Conservation (phyloP, 441 rosid genomes). For the Erysimum cheiri region DNA sequence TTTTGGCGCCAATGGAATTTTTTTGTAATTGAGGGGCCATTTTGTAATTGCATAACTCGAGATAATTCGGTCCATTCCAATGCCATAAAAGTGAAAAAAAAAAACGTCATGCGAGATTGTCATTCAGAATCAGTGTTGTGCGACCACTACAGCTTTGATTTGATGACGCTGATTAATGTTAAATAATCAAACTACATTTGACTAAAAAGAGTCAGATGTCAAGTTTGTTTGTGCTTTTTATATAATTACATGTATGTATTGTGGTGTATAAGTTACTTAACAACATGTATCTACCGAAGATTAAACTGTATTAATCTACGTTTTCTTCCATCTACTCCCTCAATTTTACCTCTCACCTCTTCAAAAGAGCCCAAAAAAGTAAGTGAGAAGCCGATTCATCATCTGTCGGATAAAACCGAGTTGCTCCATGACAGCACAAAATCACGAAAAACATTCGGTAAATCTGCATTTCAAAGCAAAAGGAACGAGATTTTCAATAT, state of each 20-base stretch:
- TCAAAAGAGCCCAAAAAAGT: conserved; percentile 17
- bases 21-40: neutral
- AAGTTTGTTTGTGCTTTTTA: conserved; percentile 22
- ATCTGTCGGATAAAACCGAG: conserved; percentile 70
- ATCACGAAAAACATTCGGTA: conserved; percentile 76
- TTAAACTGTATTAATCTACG: conserved; percentile 40
- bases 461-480: conserved; percentile 52
- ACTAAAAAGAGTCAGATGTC: conserved; percentile 20
- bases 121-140: conserved; percentile 2
- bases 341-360: conserved; percentile 25
- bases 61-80: neutral
- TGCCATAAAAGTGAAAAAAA: neutral
- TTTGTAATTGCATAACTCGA: neutral
- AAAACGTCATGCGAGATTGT: neutral
- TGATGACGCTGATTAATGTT: conserved; percentile 21
- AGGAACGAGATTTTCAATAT: conserved; percentile 5
- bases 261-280: conserved; percentile 27
- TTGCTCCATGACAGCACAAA: conserved; percentile 81
- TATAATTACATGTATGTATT: conserved; percentile 39
- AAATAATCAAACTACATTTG: conserved; percentile 29
- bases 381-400: conserved; percentile 27
- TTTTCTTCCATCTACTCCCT: conserved; percentile 29
- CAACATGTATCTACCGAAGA: conserved; percentile 31
- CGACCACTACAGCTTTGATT: conserved; percentile 21
- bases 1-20: neutral